These are phyloP conservation scores for Lodderomyces elongisporus DNA, from an alignment of 1,139 yeast species.

Conservation along the genomic window DNA sequence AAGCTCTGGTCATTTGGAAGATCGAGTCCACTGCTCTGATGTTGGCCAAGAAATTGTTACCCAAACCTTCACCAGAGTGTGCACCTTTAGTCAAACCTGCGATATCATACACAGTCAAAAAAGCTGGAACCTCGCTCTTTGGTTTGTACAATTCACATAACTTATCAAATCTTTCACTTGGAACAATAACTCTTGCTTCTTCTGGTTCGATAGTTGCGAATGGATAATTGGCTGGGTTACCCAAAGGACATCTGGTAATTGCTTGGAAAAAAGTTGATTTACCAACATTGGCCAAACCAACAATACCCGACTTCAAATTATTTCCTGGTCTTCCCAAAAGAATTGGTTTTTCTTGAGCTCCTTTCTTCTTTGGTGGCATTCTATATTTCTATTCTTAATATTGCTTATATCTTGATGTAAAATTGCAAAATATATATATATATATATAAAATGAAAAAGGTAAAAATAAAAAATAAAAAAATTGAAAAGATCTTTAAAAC, in stretches of 20 bases:
- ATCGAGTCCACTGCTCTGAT: conserved; percentile 98
- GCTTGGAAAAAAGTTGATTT: conserved; percentile 90
- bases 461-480: too few relatives aligned
- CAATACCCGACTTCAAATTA: conserved; percentile 93
- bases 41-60: conserved; percentile 95
- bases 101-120: conserved; percentile 89
- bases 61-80: conserved; percentile 95
- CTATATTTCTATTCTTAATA: background rate
- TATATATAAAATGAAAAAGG: too few relatives aligned
- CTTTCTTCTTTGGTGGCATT: conserved; percentile 96
- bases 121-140: conserved; percentile 86
- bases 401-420: too few relatives aligned
- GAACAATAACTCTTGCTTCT: conserved; percentile 96
- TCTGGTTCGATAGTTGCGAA: conserved; percentile 99
- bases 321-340: conserved; percentile 98
- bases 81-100: conserved; percentile 99
- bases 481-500: too few relatives aligned
- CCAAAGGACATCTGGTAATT: conserved; percentile 83
- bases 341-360: conserved; percentile 76
- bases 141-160: conserved; percentile 74
- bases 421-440: too few relatives aligned
- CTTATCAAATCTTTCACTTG: conserved; percentile 83
- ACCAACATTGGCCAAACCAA: conserved; percentile 95
- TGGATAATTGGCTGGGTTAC: conserved; percentile 98
- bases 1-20: conserved; percentile 96